A percentile compares a stretch with the other conserved stretches of the same genome.
Conservation (phyloP, 768 basidiomycete genomes). For the Amanita pallidorosea region DNA sequence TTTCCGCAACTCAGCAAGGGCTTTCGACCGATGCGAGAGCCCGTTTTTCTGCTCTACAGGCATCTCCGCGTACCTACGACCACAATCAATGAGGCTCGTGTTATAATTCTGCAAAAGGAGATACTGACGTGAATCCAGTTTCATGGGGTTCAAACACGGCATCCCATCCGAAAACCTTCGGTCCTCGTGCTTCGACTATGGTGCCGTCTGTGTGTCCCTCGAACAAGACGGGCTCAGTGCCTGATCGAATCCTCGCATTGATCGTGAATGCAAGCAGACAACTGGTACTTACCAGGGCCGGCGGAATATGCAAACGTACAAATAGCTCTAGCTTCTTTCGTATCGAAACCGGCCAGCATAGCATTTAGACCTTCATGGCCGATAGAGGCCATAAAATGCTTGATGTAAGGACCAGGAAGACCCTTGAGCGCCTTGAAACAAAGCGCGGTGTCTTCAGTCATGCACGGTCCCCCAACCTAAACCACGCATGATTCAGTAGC, state of each 20-base stretch:
- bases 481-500: not conserved
- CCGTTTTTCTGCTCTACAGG: constrained; percentile 54
- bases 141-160: constrained; percentile 72
- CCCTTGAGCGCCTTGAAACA: constrained; percentile 84
- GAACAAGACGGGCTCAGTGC: not conserved
- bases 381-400: constrained; percentile 56
- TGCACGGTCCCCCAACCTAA: constrained; percentile 37
- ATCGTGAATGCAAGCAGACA: not conserved
- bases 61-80: constrained; percentile 67
- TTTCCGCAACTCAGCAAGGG: constrained; percentile 53
- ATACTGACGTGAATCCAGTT: constrained; percentile 62
- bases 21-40: constrained; percentile 64
- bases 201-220: constrained; percentile 83
- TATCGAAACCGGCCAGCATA: constrained; percentile 66
- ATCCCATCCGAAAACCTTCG: constrained; percentile 84
- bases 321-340: constrained; percentile 75
- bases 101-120: not conserved
- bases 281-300: constrained; percentile 46
- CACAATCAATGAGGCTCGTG: not conserved
- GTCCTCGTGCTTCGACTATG: constrained; percentile 83
- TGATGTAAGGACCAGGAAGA: constrained; percentile 96
- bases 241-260: not conserved
- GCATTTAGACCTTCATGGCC: constrained; percentile 69
- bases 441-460: constrained; percentile 91
- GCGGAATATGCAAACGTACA: constrained; percentile 95